These are phyloP conservation scores for Domatiomyces globalis DNA, from an alignment of 2,329 filamentous ascomycete genomes.

Conservation along the genomic window DNA sequence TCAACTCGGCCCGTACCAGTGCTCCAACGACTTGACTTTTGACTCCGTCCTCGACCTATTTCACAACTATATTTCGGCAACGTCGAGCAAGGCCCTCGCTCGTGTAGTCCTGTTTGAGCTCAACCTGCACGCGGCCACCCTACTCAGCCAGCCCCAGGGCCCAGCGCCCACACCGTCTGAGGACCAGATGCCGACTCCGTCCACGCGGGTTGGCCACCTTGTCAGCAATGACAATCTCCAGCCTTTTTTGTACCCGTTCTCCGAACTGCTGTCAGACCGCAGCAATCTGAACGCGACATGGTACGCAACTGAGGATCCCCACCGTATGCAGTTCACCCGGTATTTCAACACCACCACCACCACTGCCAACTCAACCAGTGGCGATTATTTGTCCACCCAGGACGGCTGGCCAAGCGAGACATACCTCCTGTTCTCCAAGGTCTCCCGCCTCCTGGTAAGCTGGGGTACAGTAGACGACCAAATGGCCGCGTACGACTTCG, in stretches of 20 bases:
- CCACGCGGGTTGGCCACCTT: slow-evolving; percentile 34
- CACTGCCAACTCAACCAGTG: slow-evolving; percentile 19
- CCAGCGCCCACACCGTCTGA: slow-evolving; percentile 30
- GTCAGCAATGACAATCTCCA: slow-evolving; percentile 29
- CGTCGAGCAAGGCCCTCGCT: slow-evolving; percentile 41
- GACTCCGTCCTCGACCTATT: slow-evolving; percentile 37
- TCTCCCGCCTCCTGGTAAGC: slow-evolving; percentile 40
- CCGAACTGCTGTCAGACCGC: slow-evolving; percentile 37
- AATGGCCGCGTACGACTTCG: slow-evolving; percentile 42
- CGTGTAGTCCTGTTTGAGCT: slow-evolving; percentile 40
- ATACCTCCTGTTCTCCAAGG: slow-evolving; percentile 40
- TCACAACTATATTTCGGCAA: slow-evolving; percentile 38
- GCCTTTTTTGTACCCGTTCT: slow-evolving; percentile 37
- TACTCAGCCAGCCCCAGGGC: slow-evolving; percentile 27
- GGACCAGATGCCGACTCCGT: slow-evolving; percentile 30
- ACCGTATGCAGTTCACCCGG: slow-evolving; percentile 32
- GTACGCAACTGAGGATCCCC: slow-evolving; percentile 32
- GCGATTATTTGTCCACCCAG: slow-evolving; percentile 31
- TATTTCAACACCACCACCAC: slow-evolving; percentile 35
- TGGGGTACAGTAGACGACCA: slow-evolving; percentile 46
- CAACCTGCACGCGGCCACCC: slow-evolving; percentile 45
- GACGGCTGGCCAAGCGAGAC: slow-evolving; percentile 52
- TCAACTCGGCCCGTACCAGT: slow-evolving; percentile 41
- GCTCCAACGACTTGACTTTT: slow-evolving; percentile 40
- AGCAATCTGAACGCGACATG: slow-evolving; percentile 44